Conservation (phyloP, 495 filamentous ascomycete species). For the Amphirosellinia nigrospora region DNA sequence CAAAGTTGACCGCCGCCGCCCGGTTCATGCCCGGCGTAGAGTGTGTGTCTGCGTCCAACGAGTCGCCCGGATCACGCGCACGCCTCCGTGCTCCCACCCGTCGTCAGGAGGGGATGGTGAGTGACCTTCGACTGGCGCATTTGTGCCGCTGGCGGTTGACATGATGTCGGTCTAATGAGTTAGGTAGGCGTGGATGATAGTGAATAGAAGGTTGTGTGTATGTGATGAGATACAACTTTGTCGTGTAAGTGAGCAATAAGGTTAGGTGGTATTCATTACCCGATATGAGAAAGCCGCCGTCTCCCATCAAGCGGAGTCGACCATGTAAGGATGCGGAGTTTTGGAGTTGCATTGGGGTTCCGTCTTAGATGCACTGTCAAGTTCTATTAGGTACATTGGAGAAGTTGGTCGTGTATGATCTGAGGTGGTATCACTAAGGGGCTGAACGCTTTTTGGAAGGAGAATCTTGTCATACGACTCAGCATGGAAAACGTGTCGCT, state of each 20-base stretch:
- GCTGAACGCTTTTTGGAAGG: too few relatives aligned
- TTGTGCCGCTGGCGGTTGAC: neutral
- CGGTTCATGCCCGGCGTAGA: constrained; percentile 42
- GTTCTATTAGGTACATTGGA: too few relatives aligned
- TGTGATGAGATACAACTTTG: neutral
- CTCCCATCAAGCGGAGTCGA: neutral
- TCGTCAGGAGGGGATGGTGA: constrained; percentile 25
- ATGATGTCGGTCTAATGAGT: neutral
- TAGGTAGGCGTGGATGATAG: neutral
- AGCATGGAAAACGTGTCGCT: neutral
- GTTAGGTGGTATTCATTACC: neutral
- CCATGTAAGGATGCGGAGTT: neutral
- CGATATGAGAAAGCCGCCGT: neutral
- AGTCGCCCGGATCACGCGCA: constrained; percentile 43
- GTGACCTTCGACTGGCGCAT: constrained; percentile 1
- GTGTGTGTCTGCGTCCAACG: constrained; percentile 42
- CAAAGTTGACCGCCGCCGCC: constrained; percentile 45
- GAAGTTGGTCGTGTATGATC: neutral
- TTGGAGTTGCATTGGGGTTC: constrained; percentile 1
- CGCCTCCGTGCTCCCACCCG: constrained; percentile 43
- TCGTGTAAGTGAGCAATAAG: neutral
- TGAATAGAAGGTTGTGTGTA: neutral
- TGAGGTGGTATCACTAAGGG: neutral
- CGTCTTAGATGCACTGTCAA: too few relatives aligned
- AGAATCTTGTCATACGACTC: neutral